Evolutionary conservation across 192 early-diverging fungal genomes (phyloP).

Genomic region (Blastocladiella britannica): DNA sequence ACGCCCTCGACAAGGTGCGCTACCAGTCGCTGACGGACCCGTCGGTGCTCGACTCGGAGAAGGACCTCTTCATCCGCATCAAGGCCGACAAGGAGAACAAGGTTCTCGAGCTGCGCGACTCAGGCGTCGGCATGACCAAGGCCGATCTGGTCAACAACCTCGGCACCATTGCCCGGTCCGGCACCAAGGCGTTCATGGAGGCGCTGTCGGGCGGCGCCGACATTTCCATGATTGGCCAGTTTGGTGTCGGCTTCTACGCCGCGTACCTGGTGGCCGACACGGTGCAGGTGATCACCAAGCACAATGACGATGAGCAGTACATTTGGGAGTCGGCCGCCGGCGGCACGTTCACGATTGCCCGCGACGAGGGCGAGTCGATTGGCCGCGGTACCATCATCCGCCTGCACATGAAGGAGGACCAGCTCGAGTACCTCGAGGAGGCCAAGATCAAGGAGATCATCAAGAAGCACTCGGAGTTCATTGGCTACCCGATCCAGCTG

Average conservation of each 20-base stretch:
- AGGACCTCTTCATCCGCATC: constrained; percentile 88
- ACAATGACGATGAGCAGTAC: constrained; percentile 94
- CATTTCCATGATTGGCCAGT: constrained; percentile 99
- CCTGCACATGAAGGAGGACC: constrained; percentile 97
- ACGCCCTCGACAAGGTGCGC: constrained; percentile 97
- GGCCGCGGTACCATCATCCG: constrained; percentile 91
- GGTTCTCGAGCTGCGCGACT: constrained; percentile 68
- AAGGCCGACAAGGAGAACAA: constrained; percentile 74
- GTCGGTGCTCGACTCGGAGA: constrained; percentile 76
- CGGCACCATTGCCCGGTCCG: constrained; percentile 99
- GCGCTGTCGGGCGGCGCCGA: constrained; percentile 82
- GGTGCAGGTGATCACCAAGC: constrained; percentile 87
- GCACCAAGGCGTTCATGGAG: constrained; percentile 99
- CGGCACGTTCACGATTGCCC: constrained; percentile 78
- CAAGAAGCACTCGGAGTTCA: constrained; percentile 99
- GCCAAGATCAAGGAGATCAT: constrained; percentile 97
- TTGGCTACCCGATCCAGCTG: constrained; percentile 95
- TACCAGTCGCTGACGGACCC: constrained; percentile 89
- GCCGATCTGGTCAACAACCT: constrained; percentile 90
- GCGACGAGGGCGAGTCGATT: constrained; percentile 72
- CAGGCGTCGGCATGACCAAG: constrained; percentile 88
- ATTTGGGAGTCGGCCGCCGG: constrained; percentile 83
- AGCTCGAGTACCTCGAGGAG: constrained; percentile 94
- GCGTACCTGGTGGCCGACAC: constrained; percentile 97
- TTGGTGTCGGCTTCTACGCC: constrained; percentile 99